Conservation (phyloP, 2,329 filamentous ascomycete species). For the Trichoderma sp. region DNA sequence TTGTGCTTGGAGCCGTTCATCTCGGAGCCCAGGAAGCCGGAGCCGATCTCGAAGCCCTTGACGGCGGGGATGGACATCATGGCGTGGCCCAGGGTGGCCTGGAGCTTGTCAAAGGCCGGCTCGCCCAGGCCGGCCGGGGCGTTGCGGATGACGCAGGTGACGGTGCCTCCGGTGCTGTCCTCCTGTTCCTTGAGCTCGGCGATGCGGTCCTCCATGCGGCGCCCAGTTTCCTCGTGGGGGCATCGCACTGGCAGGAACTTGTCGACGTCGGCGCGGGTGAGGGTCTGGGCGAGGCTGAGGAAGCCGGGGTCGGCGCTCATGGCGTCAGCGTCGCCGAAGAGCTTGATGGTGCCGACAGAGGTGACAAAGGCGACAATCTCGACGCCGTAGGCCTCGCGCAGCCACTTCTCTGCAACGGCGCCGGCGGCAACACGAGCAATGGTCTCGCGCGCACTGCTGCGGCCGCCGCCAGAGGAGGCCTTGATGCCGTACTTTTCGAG, state of each 20-base stretch:
- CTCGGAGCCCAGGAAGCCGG: constrained; percentile 83
- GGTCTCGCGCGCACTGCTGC: constrained; percentile 90
- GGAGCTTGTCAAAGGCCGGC: constrained; percentile 92
- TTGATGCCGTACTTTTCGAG: constrained; percentile 96
- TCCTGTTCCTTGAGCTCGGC: constrained; percentile 72
- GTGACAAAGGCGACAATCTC: constrained; percentile 91
- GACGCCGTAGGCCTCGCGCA: constrained; percentile 74
- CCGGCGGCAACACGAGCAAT: constrained; percentile 90
- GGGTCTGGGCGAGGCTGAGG: constrained; percentile 66
- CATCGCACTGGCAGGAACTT: constrained; percentile 82
- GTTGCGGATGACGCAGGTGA: constrained; percentile 90
- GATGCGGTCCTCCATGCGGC: constrained; percentile 73
- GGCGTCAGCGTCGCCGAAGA: constrained; percentile 34
- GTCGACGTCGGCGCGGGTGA: constrained; percentile 78
- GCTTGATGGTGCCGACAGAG: constrained; percentile 65
- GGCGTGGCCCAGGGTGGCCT: constrained; percentile 85
- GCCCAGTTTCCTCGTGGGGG: constrained; percentile 35
- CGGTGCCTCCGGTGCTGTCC: constrained; percentile 91
- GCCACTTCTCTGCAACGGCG: constrained; percentile 90
- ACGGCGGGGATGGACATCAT: constrained; percentile 95
- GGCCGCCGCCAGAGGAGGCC: constrained; percentile 83
- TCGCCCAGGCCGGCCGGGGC: constrained; percentile 84
- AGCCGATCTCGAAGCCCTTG: constrained; percentile 95
- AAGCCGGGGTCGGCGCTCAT: constrained; percentile 78
- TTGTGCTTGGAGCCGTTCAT: constrained; percentile 90